These are phyloP conservation scores for Tausonia pullulans DNA, from an alignment of 1,284 basidiomycete genomes.

Conservation along the genomic window DNA sequence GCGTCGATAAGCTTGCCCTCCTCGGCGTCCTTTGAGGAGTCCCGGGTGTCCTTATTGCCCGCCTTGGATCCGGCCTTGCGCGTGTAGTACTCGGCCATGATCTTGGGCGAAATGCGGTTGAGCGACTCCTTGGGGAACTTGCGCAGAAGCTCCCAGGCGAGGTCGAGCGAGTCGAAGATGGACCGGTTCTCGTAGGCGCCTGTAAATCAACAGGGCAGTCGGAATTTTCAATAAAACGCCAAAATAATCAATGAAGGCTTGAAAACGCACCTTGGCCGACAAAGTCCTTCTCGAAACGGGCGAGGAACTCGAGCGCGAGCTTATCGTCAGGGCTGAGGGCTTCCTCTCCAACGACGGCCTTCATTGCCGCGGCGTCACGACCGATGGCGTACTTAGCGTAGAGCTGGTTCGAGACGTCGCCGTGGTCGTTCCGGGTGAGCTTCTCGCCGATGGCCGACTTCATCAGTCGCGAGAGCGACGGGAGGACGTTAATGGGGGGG, in stretches of 20 bases:
- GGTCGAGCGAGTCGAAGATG: slow-evolving; percentile 93
- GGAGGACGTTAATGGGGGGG: slow-evolving; percentile 98
- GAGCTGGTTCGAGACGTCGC: slow-evolving; percentile 97
- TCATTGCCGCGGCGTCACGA: slow-evolving; percentile 96
- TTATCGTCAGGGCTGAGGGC: slow-evolving; percentile 90
- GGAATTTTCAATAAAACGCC: not conserved
- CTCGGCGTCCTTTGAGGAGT: not conserved
- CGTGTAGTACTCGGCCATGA: slow-evolving; percentile 73
- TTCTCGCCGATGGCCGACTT: slow-evolving; percentile 98
- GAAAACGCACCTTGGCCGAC: slow-evolving; percentile 68
- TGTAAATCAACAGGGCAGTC: slow-evolving; percentile 26
- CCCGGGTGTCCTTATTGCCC: slow-evolving; percentile 13
- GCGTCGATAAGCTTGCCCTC: slow-evolving; percentile 3
- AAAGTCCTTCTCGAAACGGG: slow-evolving; percentile 89
- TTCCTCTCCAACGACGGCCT: slow-evolving; percentile 98
- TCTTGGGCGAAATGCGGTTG: slow-evolving; percentile 83
- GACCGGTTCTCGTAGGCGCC: slow-evolving; percentile 91
- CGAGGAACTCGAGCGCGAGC: slow-evolving; percentile 68
- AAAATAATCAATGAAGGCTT: not conserved
- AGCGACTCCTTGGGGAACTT: slow-evolving; percentile 99
- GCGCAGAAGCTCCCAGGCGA: slow-evolving; percentile 91
- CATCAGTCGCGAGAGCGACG: slow-evolving; percentile 97
- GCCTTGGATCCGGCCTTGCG: slow-evolving; percentile 45
- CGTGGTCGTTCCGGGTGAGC: slow-evolving; percentile 94
- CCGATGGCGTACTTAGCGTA: slow-evolving; percentile 97